phyloP scores from a whole-genome alignment of 2,329 filamentous ascomycete genomes.

The Scedosporium boydii region DNA sequence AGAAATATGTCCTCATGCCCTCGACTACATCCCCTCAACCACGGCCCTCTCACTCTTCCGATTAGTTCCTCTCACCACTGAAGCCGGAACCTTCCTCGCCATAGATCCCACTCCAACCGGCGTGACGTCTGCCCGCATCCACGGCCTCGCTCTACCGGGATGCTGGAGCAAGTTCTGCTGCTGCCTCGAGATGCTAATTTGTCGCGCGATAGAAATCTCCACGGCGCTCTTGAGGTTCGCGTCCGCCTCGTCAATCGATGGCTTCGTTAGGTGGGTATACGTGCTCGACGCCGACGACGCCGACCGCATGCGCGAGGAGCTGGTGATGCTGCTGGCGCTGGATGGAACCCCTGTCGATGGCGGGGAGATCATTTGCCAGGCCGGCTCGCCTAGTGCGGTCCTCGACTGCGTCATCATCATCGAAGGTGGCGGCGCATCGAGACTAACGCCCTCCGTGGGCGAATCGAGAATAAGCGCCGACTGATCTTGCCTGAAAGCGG shows the following conservation, averaged over 20 bases:
- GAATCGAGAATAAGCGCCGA: conserved; percentile 32
- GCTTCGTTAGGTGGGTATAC: conserved; percentile 22
- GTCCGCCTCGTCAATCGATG: conserved; percentile 29
- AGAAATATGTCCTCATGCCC: conserved; percentile 7
- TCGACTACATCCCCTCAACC: conserved; percentile 28
- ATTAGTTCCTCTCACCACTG: neutral
- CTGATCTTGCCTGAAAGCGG: conserved; percentile 23
- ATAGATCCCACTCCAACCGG: neutral
- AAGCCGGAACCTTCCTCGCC: neutral
- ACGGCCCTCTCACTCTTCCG: conserved; percentile 45
- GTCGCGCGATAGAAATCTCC: conserved; percentile 57
- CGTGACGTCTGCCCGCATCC: conserved; percentile 1
- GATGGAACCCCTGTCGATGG: conserved; percentile 12
- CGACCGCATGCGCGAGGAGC: conserved; percentile 13
- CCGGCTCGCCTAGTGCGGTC: conserved; percentile 29
- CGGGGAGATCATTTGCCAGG: conserved; percentile 38
- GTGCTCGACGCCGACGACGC: conserved; percentile 22
- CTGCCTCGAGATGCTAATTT: conserved; percentile 55
- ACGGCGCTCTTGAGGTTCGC: conserved; percentile 43
- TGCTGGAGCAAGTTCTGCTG: conserved; percentile 47
- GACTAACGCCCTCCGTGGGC: conserved; percentile 19
- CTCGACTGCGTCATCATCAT: neutral
- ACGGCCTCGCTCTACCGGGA: neutral
- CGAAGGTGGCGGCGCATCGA: neutral
- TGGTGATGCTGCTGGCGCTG: conserved; percentile 22